Conservation (phyloP, 202 grass and related monocot species). For the Zizania palustris region DNA sequence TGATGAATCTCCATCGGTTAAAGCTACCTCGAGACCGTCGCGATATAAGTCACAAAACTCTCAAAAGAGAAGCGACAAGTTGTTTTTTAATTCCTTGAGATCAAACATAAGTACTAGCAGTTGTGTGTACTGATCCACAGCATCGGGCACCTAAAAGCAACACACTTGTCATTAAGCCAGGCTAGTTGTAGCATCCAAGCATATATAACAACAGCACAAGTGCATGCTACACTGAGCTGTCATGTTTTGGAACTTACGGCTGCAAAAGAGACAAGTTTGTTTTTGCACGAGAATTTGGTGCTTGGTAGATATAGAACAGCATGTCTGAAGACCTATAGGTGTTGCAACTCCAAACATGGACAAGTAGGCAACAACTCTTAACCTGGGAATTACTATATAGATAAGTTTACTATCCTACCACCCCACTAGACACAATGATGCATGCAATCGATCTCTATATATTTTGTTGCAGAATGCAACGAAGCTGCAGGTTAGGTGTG, state of each 20-base stretch:
- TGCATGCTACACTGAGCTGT: slow-evolving; percentile 21
- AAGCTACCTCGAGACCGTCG: not conserved
- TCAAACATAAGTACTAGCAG: not conserved
- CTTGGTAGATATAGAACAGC: not conserved
- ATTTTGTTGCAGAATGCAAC: not conserved
- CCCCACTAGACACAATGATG: not conserved
- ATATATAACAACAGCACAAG: not conserved
- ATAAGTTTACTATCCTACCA: not conserved
- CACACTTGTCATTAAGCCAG: not conserved
- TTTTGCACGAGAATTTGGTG: not conserved
- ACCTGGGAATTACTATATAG: not conserved
- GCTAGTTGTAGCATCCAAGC: too few species aligned
- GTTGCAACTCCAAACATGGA: not conserved
- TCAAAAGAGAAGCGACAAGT: not conserved
- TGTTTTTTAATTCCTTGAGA: not conserved
- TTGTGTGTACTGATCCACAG: not conserved
- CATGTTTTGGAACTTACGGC: slow-evolving; percentile 25
- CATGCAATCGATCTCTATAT: not conserved
- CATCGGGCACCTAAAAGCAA: not conserved
- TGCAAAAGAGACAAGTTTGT: not conserved
- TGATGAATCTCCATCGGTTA: not conserved
- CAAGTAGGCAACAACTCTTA: too few species aligned
- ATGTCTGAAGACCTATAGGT: not conserved
- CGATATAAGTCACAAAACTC: not conserved
- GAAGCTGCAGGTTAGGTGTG: not conserved